Conservation (phyloP, 768 basidiomycete genomes). For the Pisolithus tinctorius region DNA sequence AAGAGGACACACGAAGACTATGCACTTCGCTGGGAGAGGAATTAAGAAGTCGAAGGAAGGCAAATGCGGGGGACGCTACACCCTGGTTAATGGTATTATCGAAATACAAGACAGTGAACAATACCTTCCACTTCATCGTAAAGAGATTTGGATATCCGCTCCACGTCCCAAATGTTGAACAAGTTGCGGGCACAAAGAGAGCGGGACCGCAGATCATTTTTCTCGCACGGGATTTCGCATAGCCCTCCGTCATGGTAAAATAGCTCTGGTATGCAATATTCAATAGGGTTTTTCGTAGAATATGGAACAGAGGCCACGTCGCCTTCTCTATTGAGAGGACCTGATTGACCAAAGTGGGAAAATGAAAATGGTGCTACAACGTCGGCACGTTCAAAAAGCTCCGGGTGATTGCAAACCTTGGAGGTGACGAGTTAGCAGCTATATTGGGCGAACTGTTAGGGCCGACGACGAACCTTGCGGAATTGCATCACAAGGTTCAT, state of each 20-base stretch:
- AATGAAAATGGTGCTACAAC: slow-evolving; percentile 93
- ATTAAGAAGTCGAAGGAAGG: slow-evolving; percentile 70
- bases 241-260: slow-evolving; percentile 76
- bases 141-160: slow-evolving; percentile 70
- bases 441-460: background rate
- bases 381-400: slow-evolving; percentile 95
- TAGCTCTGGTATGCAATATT: slow-evolving; percentile 65
- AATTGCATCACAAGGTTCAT: slow-evolving; percentile 99
- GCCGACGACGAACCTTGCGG: slow-evolving; percentile 61
- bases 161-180: slow-evolving; percentile 87
- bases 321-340: slow-evolving; percentile 81
- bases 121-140: slow-evolving; percentile 49
- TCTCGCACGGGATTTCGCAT: slow-evolving; percentile 53
- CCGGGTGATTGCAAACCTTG: slow-evolving; percentile 96
- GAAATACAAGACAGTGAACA: slow-evolving; percentile 8
- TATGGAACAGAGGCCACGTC: slow-evolving; percentile 79
- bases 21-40: slow-evolving; percentile 61
- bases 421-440: slow-evolving; percentile 2
- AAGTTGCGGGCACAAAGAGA: slow-evolving; percentile 55
- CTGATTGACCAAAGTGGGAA: slow-evolving; percentile 71
- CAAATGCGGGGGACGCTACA: slow-evolving; percentile 50
- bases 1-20: slow-evolving; percentile 49
- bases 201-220: slow-evolving; percentile 40
- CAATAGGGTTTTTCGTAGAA: slow-evolving; percentile 83
- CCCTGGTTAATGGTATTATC: background rate